phyloP scores from a whole-genome alignment of 169 alveolate species.

The Condylostoma magnum region DNA sequence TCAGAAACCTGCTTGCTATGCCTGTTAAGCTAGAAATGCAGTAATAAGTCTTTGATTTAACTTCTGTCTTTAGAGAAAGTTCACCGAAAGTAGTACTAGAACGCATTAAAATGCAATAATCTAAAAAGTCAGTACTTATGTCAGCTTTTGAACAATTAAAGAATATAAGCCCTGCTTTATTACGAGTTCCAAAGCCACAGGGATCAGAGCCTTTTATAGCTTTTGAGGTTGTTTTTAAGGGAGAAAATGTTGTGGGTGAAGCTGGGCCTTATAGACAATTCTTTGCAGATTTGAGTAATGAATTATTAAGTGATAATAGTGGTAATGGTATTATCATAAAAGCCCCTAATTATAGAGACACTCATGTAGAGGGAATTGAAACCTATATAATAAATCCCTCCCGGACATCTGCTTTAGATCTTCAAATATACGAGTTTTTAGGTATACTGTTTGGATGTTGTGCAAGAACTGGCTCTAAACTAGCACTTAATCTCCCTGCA shows the following conservation, averaged over 20 bases:
- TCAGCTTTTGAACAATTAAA: conserved; percentile 80
- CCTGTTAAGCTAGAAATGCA: conserved; percentile 64
- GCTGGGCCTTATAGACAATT: conserved; percentile 88
- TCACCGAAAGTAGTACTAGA: conserved; percentile 64
- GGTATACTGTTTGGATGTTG: conserved; percentile 87
- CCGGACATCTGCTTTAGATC: conserved; percentile 49
- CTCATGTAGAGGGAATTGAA: conserved; percentile 69
- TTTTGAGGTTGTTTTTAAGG: conserved; percentile 75
- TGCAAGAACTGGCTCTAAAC: conserved; percentile 78
- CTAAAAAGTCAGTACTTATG: conserved; percentile 41
- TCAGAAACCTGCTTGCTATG: conserved; percentile 47
- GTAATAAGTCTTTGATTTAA: conserved; percentile 54
- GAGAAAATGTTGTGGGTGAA: conserved; percentile 85
- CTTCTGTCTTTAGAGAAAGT: conserved; percentile 63
- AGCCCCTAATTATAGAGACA: conserved; percentile 64
- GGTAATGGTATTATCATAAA: conserved; percentile 41
- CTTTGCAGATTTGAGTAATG: conserved; percentile 79
- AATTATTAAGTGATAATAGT: conserved; percentile 2
- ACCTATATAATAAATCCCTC: conserved; percentile 72
- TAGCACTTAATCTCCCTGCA: conserved; percentile 76
- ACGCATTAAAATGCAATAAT: conserved; percentile 44
- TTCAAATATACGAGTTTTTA: conserved; percentile 74
- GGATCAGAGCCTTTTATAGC: conserved; percentile 87
- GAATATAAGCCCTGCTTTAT: conserved; percentile 59
- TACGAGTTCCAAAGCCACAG: conserved; percentile 76